These are phyloP conservation scores for Xylaria sp. DNA, from an alignment of 2,329 filamentous ascomycete species.

Conservation along the genomic window DNA sequence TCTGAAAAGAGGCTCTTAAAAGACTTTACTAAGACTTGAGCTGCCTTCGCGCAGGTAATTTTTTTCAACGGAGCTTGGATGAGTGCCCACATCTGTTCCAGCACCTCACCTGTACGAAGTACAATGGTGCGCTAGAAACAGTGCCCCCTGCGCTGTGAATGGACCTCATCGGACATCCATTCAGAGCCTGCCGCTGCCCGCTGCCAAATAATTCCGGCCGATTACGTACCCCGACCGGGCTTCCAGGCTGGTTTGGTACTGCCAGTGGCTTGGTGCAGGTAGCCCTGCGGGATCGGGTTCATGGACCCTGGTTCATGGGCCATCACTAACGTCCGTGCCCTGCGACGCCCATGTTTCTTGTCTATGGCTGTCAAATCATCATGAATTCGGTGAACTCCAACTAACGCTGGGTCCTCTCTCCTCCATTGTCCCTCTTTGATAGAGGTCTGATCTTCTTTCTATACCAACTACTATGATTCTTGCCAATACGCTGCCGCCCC, in stretches of 20 bases:
- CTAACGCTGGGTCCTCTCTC: background rate
- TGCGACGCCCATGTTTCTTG: background rate
- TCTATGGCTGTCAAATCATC: background rate
- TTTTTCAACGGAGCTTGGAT: constrained; percentile 27
- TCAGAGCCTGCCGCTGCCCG: constrained; percentile 10
- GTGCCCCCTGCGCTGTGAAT: background rate
- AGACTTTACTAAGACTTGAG: background rate
- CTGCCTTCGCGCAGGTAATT: background rate
- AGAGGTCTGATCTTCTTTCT: background rate
- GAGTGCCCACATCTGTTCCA: constrained; percentile 19
- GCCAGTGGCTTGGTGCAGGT: no score
- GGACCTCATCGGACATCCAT: constrained; percentile 4
- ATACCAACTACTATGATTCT: background rate
- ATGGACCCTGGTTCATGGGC: no score
- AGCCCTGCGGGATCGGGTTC: no score
- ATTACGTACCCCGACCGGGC: background rate
- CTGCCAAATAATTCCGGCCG: constrained; percentile 26
- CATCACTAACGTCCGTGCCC: background rate
- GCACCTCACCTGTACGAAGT: background rate
- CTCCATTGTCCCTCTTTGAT: background rate
- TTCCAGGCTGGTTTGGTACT: no score
- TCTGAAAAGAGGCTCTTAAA: background rate
- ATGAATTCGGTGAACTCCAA: no score
- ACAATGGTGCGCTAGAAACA: background rate
- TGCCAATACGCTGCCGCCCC: background rate